Evolutionary conservation across 768 basidiomycete species (phyloP).

Genomic region (Boletus vermiculosoides): DNA sequence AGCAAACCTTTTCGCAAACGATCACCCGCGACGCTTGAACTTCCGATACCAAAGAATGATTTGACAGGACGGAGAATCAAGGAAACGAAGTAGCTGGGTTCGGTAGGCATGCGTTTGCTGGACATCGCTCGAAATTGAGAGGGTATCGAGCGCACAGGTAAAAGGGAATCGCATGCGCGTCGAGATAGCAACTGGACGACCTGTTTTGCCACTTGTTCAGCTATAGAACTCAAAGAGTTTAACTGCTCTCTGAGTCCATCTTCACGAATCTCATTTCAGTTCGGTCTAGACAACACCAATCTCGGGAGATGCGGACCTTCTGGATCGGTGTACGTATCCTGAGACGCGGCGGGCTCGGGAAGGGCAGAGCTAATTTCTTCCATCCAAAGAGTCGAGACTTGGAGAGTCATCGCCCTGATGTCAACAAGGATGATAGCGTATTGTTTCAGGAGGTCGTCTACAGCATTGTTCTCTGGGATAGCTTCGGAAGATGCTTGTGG

Average conservation of each 20-base stretch:
- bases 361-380: slow-evolving; percentile 65
- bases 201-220: slow-evolving; percentile 59
- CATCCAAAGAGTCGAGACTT: slow-evolving; percentile 60
- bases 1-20: slow-evolving; percentile 56
- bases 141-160: slow-evolving; percentile 83
- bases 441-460: slow-evolving; percentile 69
- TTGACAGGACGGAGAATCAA: slow-evolving; percentile 79
- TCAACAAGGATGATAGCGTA: slow-evolving; percentile 70
- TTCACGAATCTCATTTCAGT: slow-evolving; percentile 23
- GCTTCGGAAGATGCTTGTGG: slow-evolving; percentile 50
- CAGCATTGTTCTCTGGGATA: slow-evolving; percentile 51
- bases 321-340: slow-evolving; percentile 35
- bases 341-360: slow-evolving; percentile 40
- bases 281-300: not conserved
- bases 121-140: slow-evolving; percentile 88
- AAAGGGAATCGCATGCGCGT: slow-evolving; percentile 82
- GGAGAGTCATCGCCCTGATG: slow-evolving; percentile 53
- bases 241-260: slow-evolving; percentile 59
- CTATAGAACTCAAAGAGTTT: slow-evolving; percentile 45
- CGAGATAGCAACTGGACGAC: slow-evolving; percentile 69
- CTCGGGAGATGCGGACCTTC: slow-evolving; percentile 48
- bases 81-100: slow-evolving; percentile 84
- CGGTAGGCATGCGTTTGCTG: slow-evolving; percentile 65
- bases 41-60: slow-evolving; percentile 64
- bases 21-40: slow-evolving; percentile 56